phyloP scores from a whole-genome alignment of 1,139 yeast genomes.

The Pichia sp. region DNA sequence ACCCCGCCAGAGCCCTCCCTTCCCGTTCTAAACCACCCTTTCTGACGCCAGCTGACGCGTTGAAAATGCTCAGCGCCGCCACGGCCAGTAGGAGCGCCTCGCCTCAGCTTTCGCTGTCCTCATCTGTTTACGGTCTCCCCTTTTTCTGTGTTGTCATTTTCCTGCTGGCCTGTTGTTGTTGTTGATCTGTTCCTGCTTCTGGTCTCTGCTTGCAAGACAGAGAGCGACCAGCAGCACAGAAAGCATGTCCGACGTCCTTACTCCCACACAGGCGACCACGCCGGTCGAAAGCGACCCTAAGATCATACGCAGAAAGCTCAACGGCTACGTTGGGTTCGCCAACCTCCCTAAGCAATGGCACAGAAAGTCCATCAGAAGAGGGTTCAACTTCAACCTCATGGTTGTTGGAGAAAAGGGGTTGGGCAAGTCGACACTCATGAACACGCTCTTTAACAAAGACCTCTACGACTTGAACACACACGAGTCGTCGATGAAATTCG shows the following conservation, averaged over 20 bases:
- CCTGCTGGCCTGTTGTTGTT: neutral
- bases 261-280: neutral
- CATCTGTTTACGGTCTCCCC: neutral
- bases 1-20: too few species aligned
- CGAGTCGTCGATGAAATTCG: constrained; percentile 26
- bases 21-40: too few species aligned
- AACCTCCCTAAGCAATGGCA: constrained; percentile 99
- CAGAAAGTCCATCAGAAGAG: constrained; percentile 87
- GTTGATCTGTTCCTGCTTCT: neutral
- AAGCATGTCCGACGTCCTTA: neutral
- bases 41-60: too few species aligned
- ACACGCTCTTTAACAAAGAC: constrained; percentile 82
- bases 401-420: constrained; percentile 90
- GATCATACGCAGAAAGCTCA: constrained; percentile 75
- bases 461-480: constrained; percentile 41
- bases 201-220: neutral
- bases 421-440: constrained; percentile 90
- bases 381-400: constrained; percentile 86
- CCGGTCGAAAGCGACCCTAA: constrained; percentile 26
- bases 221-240: neutral
- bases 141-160: neutral
- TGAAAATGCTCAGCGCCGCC: too few species aligned
- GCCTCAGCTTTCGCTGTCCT: neutral
- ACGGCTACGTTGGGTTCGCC: constrained; percentile 95
- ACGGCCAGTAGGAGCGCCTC: neutral